Evolutionary conservation across 768 basidiomycete species (phyloP), one percentile per base, ranked within the genome.

Genomic region (Boletus rubropictus): DNA sequence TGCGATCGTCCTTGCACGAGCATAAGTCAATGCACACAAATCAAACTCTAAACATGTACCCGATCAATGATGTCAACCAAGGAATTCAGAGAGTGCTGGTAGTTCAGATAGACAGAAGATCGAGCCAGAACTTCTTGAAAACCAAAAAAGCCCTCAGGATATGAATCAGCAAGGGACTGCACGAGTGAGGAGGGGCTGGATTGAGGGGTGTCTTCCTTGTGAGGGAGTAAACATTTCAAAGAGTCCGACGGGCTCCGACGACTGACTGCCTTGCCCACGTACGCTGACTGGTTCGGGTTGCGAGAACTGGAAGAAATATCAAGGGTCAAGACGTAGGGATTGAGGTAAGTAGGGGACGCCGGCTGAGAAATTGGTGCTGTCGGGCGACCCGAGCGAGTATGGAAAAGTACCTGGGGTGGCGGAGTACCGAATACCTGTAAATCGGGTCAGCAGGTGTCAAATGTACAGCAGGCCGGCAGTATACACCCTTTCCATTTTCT

Each of bases 401-500:
- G 83, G 59, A 81, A 91, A n/a, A 91, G 72, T 2, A 75, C 79
- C 52, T 87, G 85, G 3, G 89, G 89, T 28, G 89, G 89, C 4
- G 79, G 81, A 22, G 81, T 80, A 45, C 89, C 89, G 58, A 92
- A 91, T 54, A 92, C 76, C 89, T 91, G 59, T 7, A 11, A 12
- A 40, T 36, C 44, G 33, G 34, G 20, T 45, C 38, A 53, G 53
- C 37, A 20, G 8, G 20, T 27, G 24, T 38, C 24, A 18, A 24
- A 42, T 5, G 8, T 21, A 21, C 22, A 11, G 29, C 1, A 29
- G 33, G 24, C 37, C 5, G 3, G 39, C 18, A 15, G 9, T 33
- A 27, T 74, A 25, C 46, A 86, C 89, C 80, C 86, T 84, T 67
- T 90, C 87, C 87, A 92, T 90, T 68, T 91, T 92, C 60, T 82